Evolutionary conservation across 805 yeast genomes (phyloP).

Genomic region (Metschnikowia henanensis): DNA sequence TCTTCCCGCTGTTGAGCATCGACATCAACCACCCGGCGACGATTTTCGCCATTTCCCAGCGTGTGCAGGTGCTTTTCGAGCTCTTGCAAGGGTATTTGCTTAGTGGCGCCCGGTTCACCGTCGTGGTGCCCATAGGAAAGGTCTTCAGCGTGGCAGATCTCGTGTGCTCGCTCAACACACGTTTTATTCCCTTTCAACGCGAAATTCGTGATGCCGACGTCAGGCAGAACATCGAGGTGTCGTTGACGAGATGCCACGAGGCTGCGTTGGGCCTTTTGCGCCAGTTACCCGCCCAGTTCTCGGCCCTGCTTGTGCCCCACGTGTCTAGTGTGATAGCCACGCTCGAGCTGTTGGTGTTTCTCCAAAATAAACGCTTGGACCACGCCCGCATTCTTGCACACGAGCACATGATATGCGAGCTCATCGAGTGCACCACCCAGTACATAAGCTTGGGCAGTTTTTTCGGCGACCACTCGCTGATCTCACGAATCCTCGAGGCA

Average conservation of each 20-base stretch:
- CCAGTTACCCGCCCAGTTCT: slow-evolving; percentile 32
- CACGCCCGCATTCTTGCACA: slow-evolving; percentile 32
- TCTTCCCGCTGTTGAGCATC: slow-evolving; percentile 50
- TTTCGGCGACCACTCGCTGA: slow-evolving; percentile 48
- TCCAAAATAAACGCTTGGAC: slow-evolving; percentile 35
- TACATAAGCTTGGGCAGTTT: slow-evolving; percentile 35
- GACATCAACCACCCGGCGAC: slow-evolving; percentile 60
- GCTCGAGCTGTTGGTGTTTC: slow-evolving; percentile 62
- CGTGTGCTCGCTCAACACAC: slow-evolving; percentile 53
- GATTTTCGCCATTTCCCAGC: slow-evolving; percentile 49
- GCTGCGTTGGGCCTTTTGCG: slow-evolving; percentile 46
- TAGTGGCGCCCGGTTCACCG: slow-evolving; percentile 54
- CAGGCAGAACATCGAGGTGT: slow-evolving; percentile 41
- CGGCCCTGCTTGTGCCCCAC: slow-evolving; percentile 47
- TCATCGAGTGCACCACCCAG: slow-evolving; percentile 27
- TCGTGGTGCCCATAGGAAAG: slow-evolving; percentile 63
- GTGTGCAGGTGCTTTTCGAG: slow-evolving; percentile 48
- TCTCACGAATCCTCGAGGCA: slow-evolving; percentile 59
- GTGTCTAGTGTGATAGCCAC: slow-evolving; percentile 49
- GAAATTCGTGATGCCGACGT: slow-evolving; percentile 58
- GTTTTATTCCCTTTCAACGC: slow-evolving; percentile 53
- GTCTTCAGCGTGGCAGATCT: slow-evolving; percentile 53
- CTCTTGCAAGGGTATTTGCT: slow-evolving; percentile 40
- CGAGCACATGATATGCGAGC: slow-evolving; percentile 43
- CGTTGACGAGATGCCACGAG: slow-evolving; percentile 46